Evolutionary conservation across 306 rosid species (phyloP), one percentile per base, ranked within the genome.

Genomic region (Ziziphus jujuba): DNA sequence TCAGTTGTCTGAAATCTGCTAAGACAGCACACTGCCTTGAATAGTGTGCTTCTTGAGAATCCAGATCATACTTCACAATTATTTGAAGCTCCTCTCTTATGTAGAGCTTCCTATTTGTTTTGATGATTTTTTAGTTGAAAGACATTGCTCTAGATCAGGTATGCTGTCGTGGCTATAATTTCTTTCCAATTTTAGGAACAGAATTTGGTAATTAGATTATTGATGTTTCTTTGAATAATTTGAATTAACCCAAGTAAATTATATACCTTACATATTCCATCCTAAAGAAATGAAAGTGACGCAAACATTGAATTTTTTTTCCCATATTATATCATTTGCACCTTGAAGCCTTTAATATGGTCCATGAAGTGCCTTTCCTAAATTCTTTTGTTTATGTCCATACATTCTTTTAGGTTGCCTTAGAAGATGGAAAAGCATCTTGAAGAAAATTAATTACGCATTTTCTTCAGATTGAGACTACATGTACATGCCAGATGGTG

Each of bases 401-500:
- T 36, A 36, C 9, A 36, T 36, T 36, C 43, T 6, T 36, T 36
- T 11, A 36, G 43, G 43, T 36, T 2, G 9, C 43, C 43, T 36
- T 11, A 36, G 43, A 36, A 36, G 43, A 36, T 36, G 43, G 43
- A 36, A 36, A 36, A 36, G 43, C 12, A 15, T 25, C 13, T 8
- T 53, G 8, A 24, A 28, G 63, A 24, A 2, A 43, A 25, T 38
- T 7, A 57, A 69, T 56, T 57, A 45, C 7, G 35, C n/a, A 34
- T 36, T 40, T n/a, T n/a, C 12, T 31, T 33, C 57, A 17, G 20
- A 15, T 23, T 59, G 61, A 61, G 49, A 62, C 19, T 45, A 6
- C 36, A 43, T 19, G 25, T 45, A 48, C 56, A 35, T 54, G 47
- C 28, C 11, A 60, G 70, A 53, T 54, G 66, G 60, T 43, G 62